Conservation (phyloP, 2,329 filamentous ascomycete species). For the Neoscytalidium dimidiatum region DNA sequence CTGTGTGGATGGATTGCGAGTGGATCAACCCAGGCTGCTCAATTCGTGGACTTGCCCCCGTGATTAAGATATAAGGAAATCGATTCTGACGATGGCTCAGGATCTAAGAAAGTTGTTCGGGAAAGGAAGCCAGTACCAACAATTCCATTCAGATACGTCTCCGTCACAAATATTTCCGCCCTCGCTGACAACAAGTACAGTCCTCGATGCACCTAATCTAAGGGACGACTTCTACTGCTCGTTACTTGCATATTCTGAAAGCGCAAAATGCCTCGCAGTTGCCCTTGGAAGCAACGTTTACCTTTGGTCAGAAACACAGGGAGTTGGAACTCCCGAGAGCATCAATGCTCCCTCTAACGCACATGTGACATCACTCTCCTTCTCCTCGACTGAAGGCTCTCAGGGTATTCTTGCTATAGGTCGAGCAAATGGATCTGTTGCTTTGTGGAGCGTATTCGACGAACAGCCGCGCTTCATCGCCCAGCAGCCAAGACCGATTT, state of each 20-base stretch:
- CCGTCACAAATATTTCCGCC: neutral
- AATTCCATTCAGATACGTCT: slow-evolving; percentile 73
- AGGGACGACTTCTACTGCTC: slow-evolving; percentile 97
- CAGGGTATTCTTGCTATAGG: slow-evolving; percentile 84
- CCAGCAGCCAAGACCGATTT: slow-evolving; percentile 70
- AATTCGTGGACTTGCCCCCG: slow-evolving; percentile 27
- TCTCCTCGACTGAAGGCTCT: slow-evolving; percentile 76
- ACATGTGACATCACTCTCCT: slow-evolving; percentile 81
- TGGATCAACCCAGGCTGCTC: slow-evolving; percentile 39
- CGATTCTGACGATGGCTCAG: slow-evolving; percentile 24
- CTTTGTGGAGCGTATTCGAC: slow-evolving; percentile 76
- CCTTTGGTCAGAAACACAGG: slow-evolving; percentile 79
- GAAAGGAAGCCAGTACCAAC: slow-evolving; percentile 57
- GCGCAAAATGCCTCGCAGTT: slow-evolving; percentile 76
- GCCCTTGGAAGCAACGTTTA: slow-evolving; percentile 80
- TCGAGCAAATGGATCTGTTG: slow-evolving; percentile 73
- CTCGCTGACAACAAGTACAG: slow-evolving; percentile 52
- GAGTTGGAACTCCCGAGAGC: slow-evolving; percentile 62
- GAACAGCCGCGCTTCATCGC: slow-evolving; percentile 72
- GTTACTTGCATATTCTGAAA: slow-evolving; percentile 79
- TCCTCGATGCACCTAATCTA: slow-evolving; percentile 85
- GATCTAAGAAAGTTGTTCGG: slow-evolving; percentile 30
- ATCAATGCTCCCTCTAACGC: slow-evolving; percentile 53
- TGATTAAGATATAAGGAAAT: neutral
- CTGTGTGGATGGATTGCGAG: slow-evolving; percentile 43